Evolutionary conservation across 805 yeast species (phyloP).

Genomic region (Yarrowia hollandica): DNA sequence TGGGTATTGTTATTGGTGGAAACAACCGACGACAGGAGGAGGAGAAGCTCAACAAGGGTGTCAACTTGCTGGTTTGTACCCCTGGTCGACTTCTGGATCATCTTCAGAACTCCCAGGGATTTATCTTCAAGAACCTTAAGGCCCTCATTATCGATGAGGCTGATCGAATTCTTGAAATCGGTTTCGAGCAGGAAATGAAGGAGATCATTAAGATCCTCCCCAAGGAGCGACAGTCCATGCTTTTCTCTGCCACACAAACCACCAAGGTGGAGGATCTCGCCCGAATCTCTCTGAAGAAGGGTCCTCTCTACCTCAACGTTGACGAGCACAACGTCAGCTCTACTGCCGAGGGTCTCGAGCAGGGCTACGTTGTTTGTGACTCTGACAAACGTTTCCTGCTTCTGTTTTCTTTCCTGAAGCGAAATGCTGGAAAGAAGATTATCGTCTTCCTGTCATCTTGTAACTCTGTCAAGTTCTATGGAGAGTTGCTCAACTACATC

Average conservation of each 20-base stretch:
- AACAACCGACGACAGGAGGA: conserved; percentile 98
- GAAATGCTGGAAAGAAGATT: conserved; percentile 81
- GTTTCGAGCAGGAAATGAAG: conserved; percentile 98
- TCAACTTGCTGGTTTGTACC: conserved; percentile 89
- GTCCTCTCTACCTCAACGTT: conserved; percentile 91
- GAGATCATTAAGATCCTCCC: conserved; percentile 94
- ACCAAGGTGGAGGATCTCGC: conserved; percentile 98
- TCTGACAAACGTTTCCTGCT: conserved; percentile 90
- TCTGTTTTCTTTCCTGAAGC: conserved; percentile 87
- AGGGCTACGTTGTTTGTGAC: conserved; percentile 97
- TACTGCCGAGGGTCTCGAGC: conserved; percentile 96
- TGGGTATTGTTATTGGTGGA: conserved; percentile 97
- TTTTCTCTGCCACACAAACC: conserved; percentile 98
- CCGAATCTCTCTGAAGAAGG: conserved; percentile 89
- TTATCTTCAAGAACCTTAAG: conserved; percentile 89
- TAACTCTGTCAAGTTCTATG: conserved; percentile 94
- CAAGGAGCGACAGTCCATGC: conserved; percentile 90
- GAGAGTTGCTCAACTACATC: conserved; percentile 91
- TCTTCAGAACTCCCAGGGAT: conserved; percentile 91
- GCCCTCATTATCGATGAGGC: conserved; percentile 97
- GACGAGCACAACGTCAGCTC: conserved; percentile 79
- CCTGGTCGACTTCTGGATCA: conserved; percentile 98
- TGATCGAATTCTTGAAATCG: conserved; percentile 94
- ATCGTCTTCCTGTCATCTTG: conserved; percentile 96
- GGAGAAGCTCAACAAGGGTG: conserved; percentile 90